Base-by-base conservation (phyloP, 345 rosid species). In the Excoecaria cochinchinensis region DNA sequence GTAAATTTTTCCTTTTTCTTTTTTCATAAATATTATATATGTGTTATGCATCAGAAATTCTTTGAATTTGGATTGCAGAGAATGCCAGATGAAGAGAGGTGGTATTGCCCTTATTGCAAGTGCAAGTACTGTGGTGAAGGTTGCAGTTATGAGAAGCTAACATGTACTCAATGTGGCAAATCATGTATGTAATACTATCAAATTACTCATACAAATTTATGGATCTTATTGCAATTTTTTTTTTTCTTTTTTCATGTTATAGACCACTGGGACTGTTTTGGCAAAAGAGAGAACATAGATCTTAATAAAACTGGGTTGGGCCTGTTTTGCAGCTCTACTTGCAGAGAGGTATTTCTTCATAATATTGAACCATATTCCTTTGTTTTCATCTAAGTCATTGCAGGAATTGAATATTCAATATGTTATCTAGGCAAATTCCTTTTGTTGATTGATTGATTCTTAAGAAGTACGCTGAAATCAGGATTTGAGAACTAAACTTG, bases 71-170 rank as follows among this genome's bases (percentile, higher is more conserved):
- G n/a, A 46, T 4, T 66, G 75, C 78, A 83, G 84, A 31, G 4
- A 0, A 24, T 83, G 56, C 84, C 84, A 31, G 31, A 31, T 0
- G 53, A 46, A 57, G 82, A 44, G 25, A 81, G 25, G 1, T 83
- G 84, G 84, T 14, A 57, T 3, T 83, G 86, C 14, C 31, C 67
- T 3, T 72, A 71, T 16, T 80, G 86, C 25, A 12, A 75, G 9
- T 83, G 86, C 75, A 77, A 39, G 64, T 59, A 25, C 42, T 80
- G 83, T 48, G 46, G 10, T 11, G 22, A 4, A 5, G 60, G 40
- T 13, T 7, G n/a, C 5, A 60, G 24, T 4, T 57, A 42, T 0
- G 24, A 3, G 5, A 48, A 74, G 51, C 40, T 4, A 0, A 59
- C 57, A 14, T 83, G 84, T 12, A 0, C 10, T 11, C 82, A 72